A percentile compares a stretch with the other conserved stretches of the same genome.
Evolutionary conservation across 495 filamentous ascomycete species (phyloP).

Genomic region (Penicillium angulare): DNA sequence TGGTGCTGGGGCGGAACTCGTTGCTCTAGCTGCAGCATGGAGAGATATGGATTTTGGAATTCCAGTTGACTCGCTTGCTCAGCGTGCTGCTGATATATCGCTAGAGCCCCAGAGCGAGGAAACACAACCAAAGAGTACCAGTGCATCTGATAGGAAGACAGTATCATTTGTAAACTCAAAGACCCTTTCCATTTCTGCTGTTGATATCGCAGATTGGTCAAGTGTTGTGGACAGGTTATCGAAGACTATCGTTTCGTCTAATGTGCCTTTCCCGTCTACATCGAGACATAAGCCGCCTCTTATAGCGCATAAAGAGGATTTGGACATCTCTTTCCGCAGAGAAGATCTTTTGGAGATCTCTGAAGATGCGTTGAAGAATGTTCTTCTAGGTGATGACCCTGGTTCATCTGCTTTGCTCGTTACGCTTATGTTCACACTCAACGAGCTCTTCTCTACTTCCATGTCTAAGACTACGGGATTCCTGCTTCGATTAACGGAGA

Average conservation of each 20-base stretch:
- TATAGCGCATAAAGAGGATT: slow-evolving; percentile 28
- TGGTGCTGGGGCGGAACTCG: slow-evolving; percentile 80
- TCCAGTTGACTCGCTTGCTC: neutral
- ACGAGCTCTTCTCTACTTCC: slow-evolving; percentile 84
- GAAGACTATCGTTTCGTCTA: slow-evolving; percentile 30
- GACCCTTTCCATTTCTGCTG: slow-evolving; percentile 54
- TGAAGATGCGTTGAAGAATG: slow-evolving; percentile 33
- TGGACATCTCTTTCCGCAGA: slow-evolving; percentile 54
- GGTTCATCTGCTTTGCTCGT: slow-evolving; percentile 50
- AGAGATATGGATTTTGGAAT: slow-evolving; percentile 31
- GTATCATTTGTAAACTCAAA: slow-evolving; percentile 16
- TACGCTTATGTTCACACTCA: slow-evolving; percentile 93
- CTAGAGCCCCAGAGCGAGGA: too few species aligned
- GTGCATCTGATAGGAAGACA: too few species aligned
- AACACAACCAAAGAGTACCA: too few species aligned
- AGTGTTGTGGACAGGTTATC: slow-evolving; percentile 56
- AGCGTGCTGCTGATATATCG: slow-evolving; percentile 16
- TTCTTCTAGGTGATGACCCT: slow-evolving; percentile 29
- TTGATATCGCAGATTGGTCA: slow-evolving; percentile 82
- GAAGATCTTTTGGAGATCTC: slow-evolving; percentile 60
- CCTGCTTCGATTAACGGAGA: slow-evolving; percentile 60
- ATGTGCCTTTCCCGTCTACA: slow-evolving; percentile 23
- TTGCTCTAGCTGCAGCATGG: slow-evolving; percentile 67
- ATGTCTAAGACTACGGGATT: slow-evolving; percentile 71
- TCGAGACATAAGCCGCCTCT: slow-evolving; percentile 50